phyloP scores from a whole-genome alignment of 2,329 filamentous ascomycete genomes.

The Talaromyces piceae region DNA sequence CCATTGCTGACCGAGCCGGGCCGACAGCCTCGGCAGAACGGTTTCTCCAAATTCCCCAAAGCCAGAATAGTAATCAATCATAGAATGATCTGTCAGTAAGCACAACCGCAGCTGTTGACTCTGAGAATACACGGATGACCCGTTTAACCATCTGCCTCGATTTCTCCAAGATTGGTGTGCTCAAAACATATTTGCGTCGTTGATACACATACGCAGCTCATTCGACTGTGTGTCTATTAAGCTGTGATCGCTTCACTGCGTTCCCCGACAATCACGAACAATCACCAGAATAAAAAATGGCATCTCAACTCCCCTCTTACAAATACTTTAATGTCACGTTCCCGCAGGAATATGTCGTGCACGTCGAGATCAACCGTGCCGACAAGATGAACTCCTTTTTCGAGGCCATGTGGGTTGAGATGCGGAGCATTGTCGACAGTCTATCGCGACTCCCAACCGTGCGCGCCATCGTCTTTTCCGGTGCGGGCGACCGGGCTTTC shows the following conservation, averaged over 20 bases:
- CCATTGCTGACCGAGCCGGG: background rate
- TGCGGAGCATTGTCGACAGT: constrained; percentile 62
- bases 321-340: constrained; percentile 67
- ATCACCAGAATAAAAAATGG: too few relatives aligned
- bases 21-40: background rate
- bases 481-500: constrained; percentile 76
- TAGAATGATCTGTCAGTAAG: too few relatives aligned
- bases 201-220: too few relatives aligned
- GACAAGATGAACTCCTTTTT: constrained; percentile 83
- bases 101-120: too few relatives aligned
- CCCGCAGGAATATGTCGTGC: constrained; percentile 66
- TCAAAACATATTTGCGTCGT: too few relatives aligned
- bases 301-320: constrained; percentile 11
- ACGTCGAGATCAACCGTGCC: constrained; percentile 85
- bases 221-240: too few relatives aligned
- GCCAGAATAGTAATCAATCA: background rate
- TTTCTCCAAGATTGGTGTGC: too few relatives aligned
- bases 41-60: background rate
- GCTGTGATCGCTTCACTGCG: too few relatives aligned
- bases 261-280: too few relatives aligned
- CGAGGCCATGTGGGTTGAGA: constrained; percentile 78
- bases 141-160: background rate
- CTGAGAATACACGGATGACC: background rate
- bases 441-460: constrained; percentile 66
- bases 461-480: constrained; percentile 70